Conservation (phyloP, 2,329 filamentous ascomycete species). For the Fusarium subglutinans region DNA sequence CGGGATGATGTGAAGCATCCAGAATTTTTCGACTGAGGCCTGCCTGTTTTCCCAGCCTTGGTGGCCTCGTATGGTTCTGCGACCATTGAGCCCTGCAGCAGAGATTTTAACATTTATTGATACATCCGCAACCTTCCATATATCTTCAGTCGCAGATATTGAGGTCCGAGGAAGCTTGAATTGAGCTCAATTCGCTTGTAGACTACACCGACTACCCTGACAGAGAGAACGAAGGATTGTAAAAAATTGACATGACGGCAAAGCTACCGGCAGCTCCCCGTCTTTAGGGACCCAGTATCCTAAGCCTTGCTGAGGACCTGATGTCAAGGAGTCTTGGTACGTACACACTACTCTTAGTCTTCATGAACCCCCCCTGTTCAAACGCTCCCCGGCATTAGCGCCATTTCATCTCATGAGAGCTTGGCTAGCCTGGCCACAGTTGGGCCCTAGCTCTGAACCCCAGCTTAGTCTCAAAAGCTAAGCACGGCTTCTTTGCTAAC, state of each 20-base stretch:
- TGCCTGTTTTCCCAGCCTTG: conserved; percentile 23
- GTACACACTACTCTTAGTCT: conserved; percentile 33
- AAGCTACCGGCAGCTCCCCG: conserved; percentile 42
- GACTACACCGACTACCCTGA: conserved; percentile 31
- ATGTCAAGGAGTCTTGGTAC: conserved; percentile 30
- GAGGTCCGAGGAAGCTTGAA: background rate
- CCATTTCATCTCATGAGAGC: conserved; percentile 34
- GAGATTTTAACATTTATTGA: background rate
- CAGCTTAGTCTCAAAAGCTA: conserved; percentile 34
- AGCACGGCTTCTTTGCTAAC: conserved; percentile 35
- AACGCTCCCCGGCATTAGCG: conserved; percentile 37
- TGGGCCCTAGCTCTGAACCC: conserved; percentile 36
- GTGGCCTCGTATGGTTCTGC: conserved; percentile 31
- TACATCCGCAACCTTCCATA: background rate
- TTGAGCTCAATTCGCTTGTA: background rate
- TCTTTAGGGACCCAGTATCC: conserved; percentile 37
- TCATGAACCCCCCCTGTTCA: conserved; percentile 33
- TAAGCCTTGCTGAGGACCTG: conserved; percentile 40
- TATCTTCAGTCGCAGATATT: background rate
- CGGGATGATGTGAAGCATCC: conserved; percentile 31
- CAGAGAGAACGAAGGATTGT: background rate
- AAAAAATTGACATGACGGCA: conserved; percentile 31
- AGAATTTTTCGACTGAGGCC: conserved; percentile 34
- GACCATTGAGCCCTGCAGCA: background rate
- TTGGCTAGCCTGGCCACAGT: conserved; percentile 21